Percentiles rank a stretch among this genome's conserved stretches.
phyloP scores from a whole-genome alignment of 768 basidiomycete genomes.

The Peribolospora kevripleyi region DNA sequence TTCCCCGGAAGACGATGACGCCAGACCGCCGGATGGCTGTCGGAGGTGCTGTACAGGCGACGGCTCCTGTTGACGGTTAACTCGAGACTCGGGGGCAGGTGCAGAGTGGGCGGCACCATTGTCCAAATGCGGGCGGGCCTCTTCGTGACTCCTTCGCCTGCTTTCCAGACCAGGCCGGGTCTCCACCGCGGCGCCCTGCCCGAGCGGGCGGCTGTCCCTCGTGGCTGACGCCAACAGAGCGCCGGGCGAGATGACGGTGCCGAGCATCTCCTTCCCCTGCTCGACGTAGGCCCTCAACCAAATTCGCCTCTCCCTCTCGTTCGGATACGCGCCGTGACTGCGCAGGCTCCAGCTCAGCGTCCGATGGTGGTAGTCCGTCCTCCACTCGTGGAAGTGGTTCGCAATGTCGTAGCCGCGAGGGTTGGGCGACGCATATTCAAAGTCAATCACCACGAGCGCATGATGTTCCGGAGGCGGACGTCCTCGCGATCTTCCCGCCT shows the following conservation, averaged over 20 bases:
- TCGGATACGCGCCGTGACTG: conserved; percentile 41
- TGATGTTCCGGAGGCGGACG: conserved; percentile 8
- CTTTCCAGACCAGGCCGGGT: too few relatives aligned
- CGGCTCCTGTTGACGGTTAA: too few relatives aligned
- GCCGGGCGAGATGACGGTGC: neutral
- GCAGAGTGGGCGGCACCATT: neutral
- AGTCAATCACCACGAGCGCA: conserved; percentile 49
- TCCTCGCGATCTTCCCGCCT: conserved; percentile 12
- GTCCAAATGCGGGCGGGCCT: neutral
- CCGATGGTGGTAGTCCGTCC: conserved; percentile 53
- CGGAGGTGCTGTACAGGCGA: too few relatives aligned
- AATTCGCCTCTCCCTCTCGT: conserved; percentile 41
- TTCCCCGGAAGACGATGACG: too few relatives aligned
- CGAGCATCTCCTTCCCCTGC: conserved; percentile 15
- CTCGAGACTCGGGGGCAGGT: too few relatives aligned
- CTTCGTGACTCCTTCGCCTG: conserved; percentile 10
- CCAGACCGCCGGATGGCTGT: too few relatives aligned
- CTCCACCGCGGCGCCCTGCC: too few relatives aligned
- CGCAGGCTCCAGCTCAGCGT: conserved; percentile 21
- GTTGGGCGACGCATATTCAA: conserved; percentile 86
- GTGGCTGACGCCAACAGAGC: too few relatives aligned
- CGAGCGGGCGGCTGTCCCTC: too few relatives aligned
- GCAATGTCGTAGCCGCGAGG: conserved; percentile 81
- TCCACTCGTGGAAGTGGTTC: conserved; percentile 55
- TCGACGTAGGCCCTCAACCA: conserved; percentile 67